Conservation (phyloP, 2,329 filamentous ascomycete species). For the Talaromyces atroroseus region DNA sequence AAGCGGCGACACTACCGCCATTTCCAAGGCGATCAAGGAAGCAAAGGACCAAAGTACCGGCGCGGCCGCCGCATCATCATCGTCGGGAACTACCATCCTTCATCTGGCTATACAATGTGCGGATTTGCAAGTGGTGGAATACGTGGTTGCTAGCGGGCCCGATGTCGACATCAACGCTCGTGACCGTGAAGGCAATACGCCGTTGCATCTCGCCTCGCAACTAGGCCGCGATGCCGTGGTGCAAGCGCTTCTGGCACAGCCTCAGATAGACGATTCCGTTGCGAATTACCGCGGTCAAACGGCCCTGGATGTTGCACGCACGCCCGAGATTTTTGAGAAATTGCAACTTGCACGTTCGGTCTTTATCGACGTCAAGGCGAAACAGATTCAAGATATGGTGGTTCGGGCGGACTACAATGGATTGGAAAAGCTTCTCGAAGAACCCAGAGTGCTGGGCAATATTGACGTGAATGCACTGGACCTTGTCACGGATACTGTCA, state of each 20-base stretch:
- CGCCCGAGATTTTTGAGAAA: constrained; percentile 91
- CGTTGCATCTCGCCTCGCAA: constrained; percentile 78
- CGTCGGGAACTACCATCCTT: constrained; percentile 67
- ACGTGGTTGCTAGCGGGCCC: constrained; percentile 72
- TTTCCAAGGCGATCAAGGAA: constrained; percentile 72
- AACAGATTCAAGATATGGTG: constrained; percentile 76
- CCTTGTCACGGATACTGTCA: constrained; percentile 72
- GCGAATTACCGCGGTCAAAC: constrained; percentile 79
- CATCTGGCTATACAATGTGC: constrained; percentile 95
- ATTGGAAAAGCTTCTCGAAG: constrained; percentile 74
- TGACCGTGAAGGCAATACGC: constrained; percentile 90
- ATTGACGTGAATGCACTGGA: constrained; percentile 91
- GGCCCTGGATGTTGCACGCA: constrained; percentile 82
- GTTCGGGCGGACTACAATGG: constrained; percentile 66
- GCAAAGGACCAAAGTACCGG: constrained; percentile 45
- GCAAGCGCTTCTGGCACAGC: constrained; percentile 73
- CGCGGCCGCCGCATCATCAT: constrained; percentile 37
- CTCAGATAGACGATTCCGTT: constrained; percentile 80
- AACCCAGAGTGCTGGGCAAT: constrained; percentile 76
- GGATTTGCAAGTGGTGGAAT: constrained; percentile 86
- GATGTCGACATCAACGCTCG: constrained; percentile 78
- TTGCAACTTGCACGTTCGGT: constrained; percentile 84
- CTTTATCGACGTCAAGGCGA: constrained; percentile 80
- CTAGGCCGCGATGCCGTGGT: constrained; percentile 78
- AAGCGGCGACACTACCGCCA: constrained; percentile 83